Base-by-base conservation (phyloP, 352 stramenopile genomes). In the Globisporangium sylvaticum region DNA sequence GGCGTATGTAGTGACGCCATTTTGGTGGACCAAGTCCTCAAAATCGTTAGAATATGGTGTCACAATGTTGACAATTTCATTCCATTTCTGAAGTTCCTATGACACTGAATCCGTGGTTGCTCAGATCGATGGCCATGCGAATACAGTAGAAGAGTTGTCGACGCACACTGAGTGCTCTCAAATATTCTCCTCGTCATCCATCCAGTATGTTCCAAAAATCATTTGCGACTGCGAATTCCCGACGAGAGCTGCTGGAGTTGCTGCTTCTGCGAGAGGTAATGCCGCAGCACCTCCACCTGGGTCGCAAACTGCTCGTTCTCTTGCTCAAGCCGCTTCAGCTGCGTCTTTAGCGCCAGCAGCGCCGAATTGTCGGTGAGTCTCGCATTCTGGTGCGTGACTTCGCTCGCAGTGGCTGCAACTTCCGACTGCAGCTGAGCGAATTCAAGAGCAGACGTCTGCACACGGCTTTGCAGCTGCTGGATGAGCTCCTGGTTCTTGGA, bases 251-350 rank as follows among this genome's bases (percentile, higher is more conserved):
- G 42, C 42, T 50, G 18, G 7, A 69, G 42, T 12, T 32, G 66
- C 42, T 77, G 72, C 37, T 77, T 72, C 55, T 73, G 69, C 61
- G 66, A 77, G 27, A 77, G 64, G 10, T 84, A 75, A 42, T 80
- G 66, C 29, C 75, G 66, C 32, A 83, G 50, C n/a, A 86, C 64
- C 32, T 87, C 73, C 4, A 75, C 46, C 22, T 84, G 77, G 29
- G 78, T 29, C 3, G 46, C 52, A 39, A 90, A 67, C 29, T 72
- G 56, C 29, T 66, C 69, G 52, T 81, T 90, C 56, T 92, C 83
- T 14, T 74, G 50, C 15, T 69, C 62, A 10, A 92, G 68, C 4
- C 68, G 65, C 8, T 64, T 67, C 18, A 90, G 60, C 66, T 87
- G 80, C 4, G 60, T 72, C 53, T 83, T 84, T 18, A 84, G 66